A percentile compares a stretch with the other conserved stretches of the same genome.
These are phyloP conservation scores for Rubroboletus satanas DNA, from an alignment of 768 basidiomycete genomes.

Conservation along the genomic window DNA sequence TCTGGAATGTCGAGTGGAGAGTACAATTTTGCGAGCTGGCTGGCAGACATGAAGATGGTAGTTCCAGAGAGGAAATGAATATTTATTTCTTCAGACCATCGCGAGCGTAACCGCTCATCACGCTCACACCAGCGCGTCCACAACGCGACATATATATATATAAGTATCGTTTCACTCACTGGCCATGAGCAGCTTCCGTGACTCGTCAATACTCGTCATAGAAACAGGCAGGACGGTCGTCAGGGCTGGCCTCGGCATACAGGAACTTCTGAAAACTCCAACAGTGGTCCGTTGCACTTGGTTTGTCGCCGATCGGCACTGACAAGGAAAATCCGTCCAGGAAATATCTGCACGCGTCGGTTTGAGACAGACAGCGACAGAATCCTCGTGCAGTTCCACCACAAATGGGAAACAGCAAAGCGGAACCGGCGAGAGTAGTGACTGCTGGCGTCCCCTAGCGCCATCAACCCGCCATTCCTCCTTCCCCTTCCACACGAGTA, in stretches of 20 bases:
- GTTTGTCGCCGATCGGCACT: neutral
- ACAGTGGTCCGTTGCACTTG: conserved; percentile 53
- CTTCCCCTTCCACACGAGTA: conserved; percentile 39
- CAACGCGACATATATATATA: neutral
- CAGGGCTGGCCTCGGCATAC: conserved; percentile 74
- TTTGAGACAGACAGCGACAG: conserved; percentile 42
- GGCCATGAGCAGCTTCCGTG: conserved; percentile 66
- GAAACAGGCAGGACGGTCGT: conserved; percentile 70
- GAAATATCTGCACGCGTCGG: conserved; percentile 81
- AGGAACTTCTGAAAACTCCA: conserved; percentile 77
- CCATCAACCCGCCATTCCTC: conserved; percentile 49
- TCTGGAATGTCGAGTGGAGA: conserved; percentile 48
- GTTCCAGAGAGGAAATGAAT: neutral
- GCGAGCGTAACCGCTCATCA: too few relatives aligned
- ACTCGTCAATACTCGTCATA: conserved; percentile 75
- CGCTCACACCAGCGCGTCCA: neutral
- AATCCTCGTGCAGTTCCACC: conserved; percentile 27
- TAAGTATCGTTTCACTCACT: conserved; percentile 1
- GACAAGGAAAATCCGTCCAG: conserved; percentile 37
- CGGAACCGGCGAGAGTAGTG: conserved; percentile 15
- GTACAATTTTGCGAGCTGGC: conserved; percentile 33
- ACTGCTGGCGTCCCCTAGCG: conserved; percentile 33
- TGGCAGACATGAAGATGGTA: conserved; percentile 16
- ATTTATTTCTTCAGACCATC: neutral
- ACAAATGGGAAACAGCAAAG: conserved; percentile 22